phyloP scores from a whole-genome alignment of 768 basidiomycete species.

The Rubroboletus pulcherrimus region DNA sequence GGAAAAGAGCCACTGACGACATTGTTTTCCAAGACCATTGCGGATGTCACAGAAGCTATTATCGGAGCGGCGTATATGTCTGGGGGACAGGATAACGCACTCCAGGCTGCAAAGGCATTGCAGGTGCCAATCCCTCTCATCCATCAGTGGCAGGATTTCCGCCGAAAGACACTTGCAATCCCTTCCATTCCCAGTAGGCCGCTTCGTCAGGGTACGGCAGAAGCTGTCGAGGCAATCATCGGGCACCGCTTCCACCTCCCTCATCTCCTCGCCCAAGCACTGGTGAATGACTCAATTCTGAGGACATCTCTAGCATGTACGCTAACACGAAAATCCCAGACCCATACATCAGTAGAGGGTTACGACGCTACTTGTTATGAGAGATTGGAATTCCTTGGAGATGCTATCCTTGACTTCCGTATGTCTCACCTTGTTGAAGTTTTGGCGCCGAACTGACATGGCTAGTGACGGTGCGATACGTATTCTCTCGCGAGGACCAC shows the following conservation, averaged over 20 bases:
- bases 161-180: slow-evolving; percentile 40
- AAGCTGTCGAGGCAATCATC: slow-evolving; percentile 59
- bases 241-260: slow-evolving; percentile 60
- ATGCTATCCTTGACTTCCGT: slow-evolving; percentile 84
- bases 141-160: slow-evolving; percentile 71
- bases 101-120: slow-evolving; percentile 61
- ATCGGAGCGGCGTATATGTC: slow-evolving; percentile 79
- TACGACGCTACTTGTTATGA: slow-evolving; percentile 62
- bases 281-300: slow-evolving; percentile 45
- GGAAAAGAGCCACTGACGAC: slow-evolving; percentile 9
- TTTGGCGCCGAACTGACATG: not conserved
- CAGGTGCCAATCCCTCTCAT: slow-evolving; percentile 61
- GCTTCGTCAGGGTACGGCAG: slow-evolving; percentile 45
- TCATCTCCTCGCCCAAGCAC: slow-evolving; percentile 64
- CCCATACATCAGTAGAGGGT: slow-evolving; percentile 59
- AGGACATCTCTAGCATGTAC: not conserved
- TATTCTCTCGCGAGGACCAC: slow-evolving; percentile 59
- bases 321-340: slow-evolving; percentile 41
- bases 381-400: slow-evolving; percentile 80
- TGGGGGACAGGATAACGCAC: slow-evolving; percentile 64
- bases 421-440: slow-evolving; percentile 25
- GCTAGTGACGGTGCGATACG: slow-evolving; percentile 69
- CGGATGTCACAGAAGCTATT: slow-evolving; percentile 83
- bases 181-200: slow-evolving; percentile 43
- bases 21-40: slow-evolving; percentile 53